Conservation (phyloP, 495 filamentous ascomycete species). For the Delitschia confertaspora region DNA sequence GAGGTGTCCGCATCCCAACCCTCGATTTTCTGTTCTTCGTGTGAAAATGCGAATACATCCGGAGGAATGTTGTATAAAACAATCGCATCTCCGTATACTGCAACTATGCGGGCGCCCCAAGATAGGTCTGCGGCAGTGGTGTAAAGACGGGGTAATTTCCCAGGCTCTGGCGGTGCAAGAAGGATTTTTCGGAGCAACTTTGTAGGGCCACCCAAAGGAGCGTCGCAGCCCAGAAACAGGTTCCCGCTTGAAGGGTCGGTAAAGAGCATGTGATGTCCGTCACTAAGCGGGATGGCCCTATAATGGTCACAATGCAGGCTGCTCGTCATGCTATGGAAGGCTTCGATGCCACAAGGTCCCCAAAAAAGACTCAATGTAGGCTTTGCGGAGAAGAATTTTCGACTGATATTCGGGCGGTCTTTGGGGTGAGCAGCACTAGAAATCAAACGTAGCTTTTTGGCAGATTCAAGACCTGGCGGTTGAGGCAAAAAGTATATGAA, state of each 20-base stretch:
- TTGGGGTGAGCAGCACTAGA: conserved; percentile 48
- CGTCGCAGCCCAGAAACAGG: conserved; percentile 60
- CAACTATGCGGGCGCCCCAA: conserved; percentile 56
- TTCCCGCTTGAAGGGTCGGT: conserved; percentile 52
- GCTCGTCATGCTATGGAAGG: not conserved
- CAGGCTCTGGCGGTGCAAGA: conserved; percentile 31
- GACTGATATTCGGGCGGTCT: conserved; percentile 17
- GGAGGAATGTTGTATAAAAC: conserved; percentile 56
- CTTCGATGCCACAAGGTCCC: conserved; percentile 17
- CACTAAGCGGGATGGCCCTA: conserved; percentile 58
- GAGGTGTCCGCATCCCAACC: conserved; percentile 12
- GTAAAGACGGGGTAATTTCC: conserved; percentile 39
- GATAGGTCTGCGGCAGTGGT: conserved; percentile 49
- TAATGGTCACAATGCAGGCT: conserved; percentile 51
- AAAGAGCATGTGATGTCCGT: conserved; percentile 62
- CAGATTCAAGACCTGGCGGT: conserved; percentile 43
- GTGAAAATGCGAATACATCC: conserved; percentile 42
- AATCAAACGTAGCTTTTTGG: conserved; percentile 57
- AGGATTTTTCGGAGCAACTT: conserved; percentile 44
- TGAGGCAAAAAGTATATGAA: conserved; percentile 59
- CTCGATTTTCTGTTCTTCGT: conserved; percentile 18
- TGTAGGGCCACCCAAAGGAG: conserved; percentile 48
- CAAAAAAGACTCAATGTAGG: conserved; percentile 17
- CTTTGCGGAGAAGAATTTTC: conserved; percentile 12
- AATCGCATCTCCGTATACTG: conserved; percentile 46